Evolutionary conservation across 306 rosid genomes (phyloP), one percentile per base, ranked within the genome.

Genomic region (Abrus pulchellus): DNA sequence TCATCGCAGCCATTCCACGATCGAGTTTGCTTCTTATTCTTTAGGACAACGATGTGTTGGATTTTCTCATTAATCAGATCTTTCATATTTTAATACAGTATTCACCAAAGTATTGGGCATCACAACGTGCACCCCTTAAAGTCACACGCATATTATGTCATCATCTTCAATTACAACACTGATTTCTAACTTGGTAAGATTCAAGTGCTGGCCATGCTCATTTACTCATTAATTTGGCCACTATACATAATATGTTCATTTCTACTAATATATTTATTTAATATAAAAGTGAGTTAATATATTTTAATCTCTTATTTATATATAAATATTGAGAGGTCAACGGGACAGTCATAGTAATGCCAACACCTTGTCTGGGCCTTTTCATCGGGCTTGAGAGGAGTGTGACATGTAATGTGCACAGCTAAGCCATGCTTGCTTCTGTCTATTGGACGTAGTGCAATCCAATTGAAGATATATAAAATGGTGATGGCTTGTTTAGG

Each of bases 121-220:
- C 11, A 36, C 48, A 66, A 77, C 74, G 81, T 76, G 81, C 72
- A 10, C 5, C 52, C 48, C 47, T 62, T 9, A 32, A 75, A 52
- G 55, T 64, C 65, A 54, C 55, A 52, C 65, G 44, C 12, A 52
- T 77, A 52, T 61, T 60, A 9, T 13, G 41, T 36, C 73, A 62
- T 72, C 53, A 4, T 66, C 2, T 20, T 27, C 20, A 1, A 66
- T 66, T 41, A 14, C 0, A 43, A 11, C 9, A 20, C 9, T 66
- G 53, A 66, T 66, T 43, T 43, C 4, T 10, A 66, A 41, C 34
- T 66, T 41, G 52, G 20, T 65, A 65, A 65, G 52, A 20, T 52
- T 65, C 8, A 41, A 65, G 52, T 66, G 53, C 53, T 43, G 72
- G 72, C 50, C n/a, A 64, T 40, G 70, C 48, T 27, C 48, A 13